These are phyloP conservation scores for Parachaetomium inaequale DNA, from an alignment of 495 filamentous ascomycete species.

Conservation along the genomic window DNA sequence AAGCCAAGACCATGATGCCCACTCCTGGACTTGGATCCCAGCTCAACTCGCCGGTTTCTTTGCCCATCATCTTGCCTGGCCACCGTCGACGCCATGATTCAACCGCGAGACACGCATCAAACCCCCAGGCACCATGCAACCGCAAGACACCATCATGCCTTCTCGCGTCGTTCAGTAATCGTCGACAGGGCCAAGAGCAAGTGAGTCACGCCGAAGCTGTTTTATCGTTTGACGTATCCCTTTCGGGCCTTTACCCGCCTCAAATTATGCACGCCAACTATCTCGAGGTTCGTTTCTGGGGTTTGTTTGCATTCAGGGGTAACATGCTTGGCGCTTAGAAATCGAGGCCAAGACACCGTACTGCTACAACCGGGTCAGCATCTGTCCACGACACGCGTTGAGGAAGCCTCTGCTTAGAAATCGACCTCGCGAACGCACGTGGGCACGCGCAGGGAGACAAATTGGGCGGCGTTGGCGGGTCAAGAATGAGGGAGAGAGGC, in stretches of 20 bases:
- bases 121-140: too few relatives aligned
- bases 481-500: too few relatives aligned
- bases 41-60: too few relatives aligned
- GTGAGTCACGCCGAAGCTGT: slow-evolving; percentile 6
- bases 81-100: background rate
- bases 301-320: background rate
- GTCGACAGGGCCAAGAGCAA: background rate
- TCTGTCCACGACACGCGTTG: background rate
- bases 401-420: slow-evolving; percentile 4
- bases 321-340: slow-evolving; percentile 13
- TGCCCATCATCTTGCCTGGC: too few relatives aligned
- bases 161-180: background rate
- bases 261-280: background rate
- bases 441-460: background rate
- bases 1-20: background rate
- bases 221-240: background rate
- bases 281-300: background rate
- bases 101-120: background rate
- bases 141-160: background rate
- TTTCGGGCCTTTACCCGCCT: background rate
- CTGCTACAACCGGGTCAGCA: slow-evolving; percentile 4
- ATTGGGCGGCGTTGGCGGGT: background rate
- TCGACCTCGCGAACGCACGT: background rate
- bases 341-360: background rate
- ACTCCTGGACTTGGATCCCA: background rate